phyloP scores from a whole-genome alignment of 768 basidiomycete genomes.

The Mycena floridula region DNA sequence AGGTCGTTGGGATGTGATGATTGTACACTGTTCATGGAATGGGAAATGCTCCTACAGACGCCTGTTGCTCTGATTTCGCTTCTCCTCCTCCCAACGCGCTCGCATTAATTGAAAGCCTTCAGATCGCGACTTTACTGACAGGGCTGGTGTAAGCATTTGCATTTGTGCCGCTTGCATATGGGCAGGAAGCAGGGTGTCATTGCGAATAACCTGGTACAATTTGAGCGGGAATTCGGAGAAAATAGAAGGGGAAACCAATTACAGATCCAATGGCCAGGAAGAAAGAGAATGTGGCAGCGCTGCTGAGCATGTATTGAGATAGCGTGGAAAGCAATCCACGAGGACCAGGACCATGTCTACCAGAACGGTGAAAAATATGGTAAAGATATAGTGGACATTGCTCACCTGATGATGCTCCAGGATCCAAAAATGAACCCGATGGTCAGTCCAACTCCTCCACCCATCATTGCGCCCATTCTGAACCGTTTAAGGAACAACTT shows the following conservation, averaged over 20 bases:
- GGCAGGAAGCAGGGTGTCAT: conserved; percentile 55
- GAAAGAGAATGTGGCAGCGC: conserved; percentile 95
- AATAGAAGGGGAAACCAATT: conserved; percentile 16
- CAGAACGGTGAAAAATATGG: conserved; percentile 2
- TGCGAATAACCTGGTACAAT: conserved; percentile 75
- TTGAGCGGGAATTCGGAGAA: conserved; percentile 5
- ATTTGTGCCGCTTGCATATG: conserved; percentile 59
- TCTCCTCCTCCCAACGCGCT: conserved; percentile 72
- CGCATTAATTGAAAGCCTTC: conserved; percentile 69
- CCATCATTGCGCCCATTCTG: conserved; percentile 92
- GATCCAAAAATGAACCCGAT: conserved; percentile 97
- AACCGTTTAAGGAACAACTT: conserved; percentile 11
- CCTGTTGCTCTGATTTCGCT: too few relatives aligned
- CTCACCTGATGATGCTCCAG: conserved; percentile 85
- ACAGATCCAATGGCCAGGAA: conserved; percentile 95
- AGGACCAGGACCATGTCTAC: conserved; percentile 85
- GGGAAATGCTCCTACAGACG: too few relatives aligned
- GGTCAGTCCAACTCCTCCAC: conserved; percentile 89
- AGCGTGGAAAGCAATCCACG: conserved; percentile 86
- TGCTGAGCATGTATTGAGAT: conserved; percentile 97
- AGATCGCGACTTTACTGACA: conserved; percentile 49
- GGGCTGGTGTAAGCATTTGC: conserved; percentile 47
- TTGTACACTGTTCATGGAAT: too few relatives aligned
- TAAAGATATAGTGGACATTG: conserved; percentile 2
- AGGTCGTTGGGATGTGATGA: too few relatives aligned